Evolutionary conservation across 2,329 filamentous ascomycete genomes (phyloP).

Genomic region (Cercospora sesami): DNA sequence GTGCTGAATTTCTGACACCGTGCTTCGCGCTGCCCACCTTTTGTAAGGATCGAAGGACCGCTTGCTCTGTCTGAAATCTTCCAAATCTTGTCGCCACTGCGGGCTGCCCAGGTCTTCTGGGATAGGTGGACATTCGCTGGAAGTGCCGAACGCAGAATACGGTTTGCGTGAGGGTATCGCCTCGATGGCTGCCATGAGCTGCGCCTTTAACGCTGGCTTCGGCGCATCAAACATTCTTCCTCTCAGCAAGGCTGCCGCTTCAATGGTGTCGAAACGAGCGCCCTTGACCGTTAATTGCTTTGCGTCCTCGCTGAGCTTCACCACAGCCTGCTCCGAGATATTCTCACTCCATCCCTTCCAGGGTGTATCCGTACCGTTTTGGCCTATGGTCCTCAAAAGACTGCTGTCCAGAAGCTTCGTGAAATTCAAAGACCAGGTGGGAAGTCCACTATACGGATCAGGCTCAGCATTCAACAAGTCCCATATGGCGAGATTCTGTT

Average conservation of each 20-base stretch:
- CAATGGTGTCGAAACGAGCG: not conserved
- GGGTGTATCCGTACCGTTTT: not conserved
- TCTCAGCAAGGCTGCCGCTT: not conserved
- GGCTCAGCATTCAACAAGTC: not conserved
- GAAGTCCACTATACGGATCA: not conserved
- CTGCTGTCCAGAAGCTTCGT: not conserved
- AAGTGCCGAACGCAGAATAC: not conserved
- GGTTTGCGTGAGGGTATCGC: not conserved
- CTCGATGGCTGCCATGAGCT: not conserved
- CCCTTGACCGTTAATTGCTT: not conserved
- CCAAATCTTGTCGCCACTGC: not conserved
- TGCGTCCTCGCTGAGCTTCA: not conserved
- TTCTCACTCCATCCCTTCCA: not conserved
- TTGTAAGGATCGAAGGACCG: not conserved
- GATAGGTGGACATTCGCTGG: not conserved
- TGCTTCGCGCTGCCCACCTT: not conserved
- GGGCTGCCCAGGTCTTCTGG: not conserved
- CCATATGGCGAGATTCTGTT: not conserved
- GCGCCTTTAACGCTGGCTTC: not conserved
- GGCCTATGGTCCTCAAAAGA: not conserved
- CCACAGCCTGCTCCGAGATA: not conserved
- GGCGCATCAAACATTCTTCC: not conserved
- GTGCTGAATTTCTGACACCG: not conserved
- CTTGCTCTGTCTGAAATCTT: not conserved
- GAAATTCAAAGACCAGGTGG: not conserved